Evolutionary conservation across 2,329 filamentous ascomycete genomes (phyloP).

Genomic region (Diaporthe citrichinensis): DNA sequence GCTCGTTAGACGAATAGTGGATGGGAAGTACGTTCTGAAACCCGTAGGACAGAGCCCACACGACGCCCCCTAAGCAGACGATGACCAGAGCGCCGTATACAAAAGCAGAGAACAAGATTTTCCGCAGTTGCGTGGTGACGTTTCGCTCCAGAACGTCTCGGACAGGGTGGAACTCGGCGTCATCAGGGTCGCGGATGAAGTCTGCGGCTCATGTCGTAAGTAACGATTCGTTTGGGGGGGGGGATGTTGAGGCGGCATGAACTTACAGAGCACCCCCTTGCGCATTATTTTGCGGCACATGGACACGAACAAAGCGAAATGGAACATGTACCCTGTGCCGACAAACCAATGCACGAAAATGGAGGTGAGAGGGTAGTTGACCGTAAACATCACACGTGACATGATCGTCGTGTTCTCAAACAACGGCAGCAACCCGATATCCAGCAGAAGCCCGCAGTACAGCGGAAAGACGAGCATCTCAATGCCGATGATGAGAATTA

Average conservation of each 20-base stretch:
- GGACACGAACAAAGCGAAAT: constrained; percentile 97
- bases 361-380: constrained; percentile 86
- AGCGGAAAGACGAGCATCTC: constrained; percentile 98
- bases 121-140: constrained; percentile 91
- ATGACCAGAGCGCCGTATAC: constrained; percentile 96
- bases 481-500: constrained; percentile 97
- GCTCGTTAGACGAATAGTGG: constrained; percentile 93
- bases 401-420: constrained; percentile 86
- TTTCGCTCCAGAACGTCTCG: constrained; percentile 95
- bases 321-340: constrained; percentile 99
- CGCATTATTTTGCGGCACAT: constrained; percentile 99
- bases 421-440: constrained; percentile 88
- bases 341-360: constrained; percentile 99
- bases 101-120: constrained; percentile 95
- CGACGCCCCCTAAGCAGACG: constrained; percentile 92
- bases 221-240: constrained; percentile 27
- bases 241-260: background rate
- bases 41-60: constrained; percentile 85
- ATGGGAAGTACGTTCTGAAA: constrained; percentile 85
- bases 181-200: constrained; percentile 98
- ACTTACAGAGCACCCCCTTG: constrained; percentile 89
- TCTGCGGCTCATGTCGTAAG: constrained; percentile 66
- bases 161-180: constrained; percentile 97
- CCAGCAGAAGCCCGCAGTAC: constrained; percentile 93
- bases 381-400: constrained; percentile 84